Percentiles rank a stretch among this genome's conserved stretches.
phyloP scores from a whole-genome alignment of 176 grass and related monocot species.

The Elaeis guineensis region DNA sequence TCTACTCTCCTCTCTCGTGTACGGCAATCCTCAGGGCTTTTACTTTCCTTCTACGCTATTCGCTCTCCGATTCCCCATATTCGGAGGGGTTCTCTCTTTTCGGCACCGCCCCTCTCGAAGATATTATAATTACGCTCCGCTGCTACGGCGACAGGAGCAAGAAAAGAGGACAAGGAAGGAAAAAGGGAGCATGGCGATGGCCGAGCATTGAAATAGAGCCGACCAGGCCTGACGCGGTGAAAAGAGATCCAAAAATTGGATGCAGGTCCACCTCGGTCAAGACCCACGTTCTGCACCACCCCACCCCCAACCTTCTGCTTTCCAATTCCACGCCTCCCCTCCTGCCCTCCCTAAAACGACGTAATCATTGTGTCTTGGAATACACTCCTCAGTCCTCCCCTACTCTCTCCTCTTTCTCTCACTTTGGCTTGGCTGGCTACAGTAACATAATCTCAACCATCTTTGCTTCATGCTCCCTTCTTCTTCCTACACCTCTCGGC shows the following conservation, averaged over 20 bases:
- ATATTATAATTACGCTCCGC: constrained; percentile 63
- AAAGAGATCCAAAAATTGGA: constrained; percentile 12
- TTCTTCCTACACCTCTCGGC: not conserved
- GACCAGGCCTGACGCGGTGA: constrained; percentile 15
- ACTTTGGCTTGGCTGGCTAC: not conserved
- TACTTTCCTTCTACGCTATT: constrained; percentile 84
- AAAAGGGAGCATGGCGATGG: constrained; percentile 12
- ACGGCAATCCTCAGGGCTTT: constrained; percentile 21
- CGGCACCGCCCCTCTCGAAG: constrained; percentile 20
- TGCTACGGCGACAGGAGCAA: constrained; percentile 43
- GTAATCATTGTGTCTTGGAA: constrained; percentile 42
- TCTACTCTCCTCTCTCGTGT: too few species aligned
- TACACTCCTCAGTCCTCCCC: not conserved
- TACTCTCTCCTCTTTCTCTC: constrained; percentile 3
- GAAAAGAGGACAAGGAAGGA: constrained; percentile 6
- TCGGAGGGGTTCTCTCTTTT: constrained; percentile 59
- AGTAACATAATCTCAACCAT: constrained; percentile 1
- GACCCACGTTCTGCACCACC: constrained; percentile 43
- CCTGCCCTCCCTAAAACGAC: constrained; percentile 9
- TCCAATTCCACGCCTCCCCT: constrained; percentile 34
- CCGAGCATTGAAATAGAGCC: constrained; percentile 37
- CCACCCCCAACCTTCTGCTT: constrained; percentile 25
- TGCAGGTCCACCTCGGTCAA: constrained; percentile 36
- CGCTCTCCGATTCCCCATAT: constrained; percentile 48
- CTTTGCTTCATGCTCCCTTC: not conserved